A percentile compares a stretch with the other conserved stretches of the same genome.
These are phyloP conservation scores for Cladosporium sp. DNA, from an alignment of 2,329 filamentous ascomycete species.

Conservation along the genomic window DNA sequence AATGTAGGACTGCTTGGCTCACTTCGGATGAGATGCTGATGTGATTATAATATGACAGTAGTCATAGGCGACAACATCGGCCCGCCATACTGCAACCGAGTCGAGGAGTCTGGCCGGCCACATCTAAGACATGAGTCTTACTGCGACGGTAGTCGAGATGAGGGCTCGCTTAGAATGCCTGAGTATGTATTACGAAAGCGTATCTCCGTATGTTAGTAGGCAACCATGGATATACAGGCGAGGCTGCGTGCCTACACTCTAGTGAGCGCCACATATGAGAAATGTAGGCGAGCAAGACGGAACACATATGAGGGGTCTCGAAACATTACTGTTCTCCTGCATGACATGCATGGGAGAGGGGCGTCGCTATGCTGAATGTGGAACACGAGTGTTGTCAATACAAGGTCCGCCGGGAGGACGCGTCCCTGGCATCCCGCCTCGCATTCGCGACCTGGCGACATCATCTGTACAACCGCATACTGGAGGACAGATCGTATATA, in stretches of 20 bases:
- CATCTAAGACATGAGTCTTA: constrained; percentile 1
- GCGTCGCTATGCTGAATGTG: neutral
- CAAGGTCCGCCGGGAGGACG: constrained; percentile 16
- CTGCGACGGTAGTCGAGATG: neutral
- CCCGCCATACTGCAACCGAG: neutral
- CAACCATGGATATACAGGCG: neutral
- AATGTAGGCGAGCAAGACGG: neutral
- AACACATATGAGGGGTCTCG: neutral
- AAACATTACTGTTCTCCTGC: neutral
- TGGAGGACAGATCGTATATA: neutral
- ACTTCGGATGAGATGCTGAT: neutral
- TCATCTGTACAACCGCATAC: neutral
- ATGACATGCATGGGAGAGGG: neutral
- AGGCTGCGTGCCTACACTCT: neutral
- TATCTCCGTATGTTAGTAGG: neutral
- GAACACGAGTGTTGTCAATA: constrained; percentile 9
- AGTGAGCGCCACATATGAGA: neutral
- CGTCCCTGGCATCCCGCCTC: constrained; percentile 8
- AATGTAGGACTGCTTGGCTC: neutral
- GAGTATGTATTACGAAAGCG: neutral
- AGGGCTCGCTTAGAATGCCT: neutral
- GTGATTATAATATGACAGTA: neutral
- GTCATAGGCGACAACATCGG: neutral
- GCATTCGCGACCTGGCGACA: constrained; percentile 2
- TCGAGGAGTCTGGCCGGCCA: neutral